Percentiles rank a stretch among this genome's conserved stretches.
phyloP scores from a whole-genome alignment of 208 protist species.

The Balamuthia mandrillaris region DNA sequence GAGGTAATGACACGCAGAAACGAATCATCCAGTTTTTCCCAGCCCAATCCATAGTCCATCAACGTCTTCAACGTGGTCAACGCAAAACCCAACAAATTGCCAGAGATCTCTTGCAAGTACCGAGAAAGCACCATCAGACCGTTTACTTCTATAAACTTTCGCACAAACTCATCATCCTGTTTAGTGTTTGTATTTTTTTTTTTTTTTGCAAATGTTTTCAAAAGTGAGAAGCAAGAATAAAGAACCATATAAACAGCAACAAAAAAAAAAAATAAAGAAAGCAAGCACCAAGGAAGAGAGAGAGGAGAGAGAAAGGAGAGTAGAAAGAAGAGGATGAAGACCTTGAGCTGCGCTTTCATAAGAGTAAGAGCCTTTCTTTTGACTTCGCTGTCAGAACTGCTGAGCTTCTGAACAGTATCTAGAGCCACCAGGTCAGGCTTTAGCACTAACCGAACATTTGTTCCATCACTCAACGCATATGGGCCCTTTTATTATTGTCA shows the following conservation, averaged over 20 bases:
- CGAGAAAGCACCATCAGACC: background rate
- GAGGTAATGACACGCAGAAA: conserved; percentile 5
- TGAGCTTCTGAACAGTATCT: conserved; percentile 12
- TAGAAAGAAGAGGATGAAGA: background rate
- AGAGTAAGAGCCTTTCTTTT: conserved; percentile 26
- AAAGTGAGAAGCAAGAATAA: background rate
- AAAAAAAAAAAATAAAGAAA: background rate
- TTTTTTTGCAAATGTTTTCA: too few species aligned
- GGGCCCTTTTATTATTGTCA: background rate
- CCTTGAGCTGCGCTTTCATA: conserved; percentile 9
- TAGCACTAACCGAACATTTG: background rate
- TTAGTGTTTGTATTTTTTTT: too few species aligned
- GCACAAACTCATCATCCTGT: conserved; percentile 9
- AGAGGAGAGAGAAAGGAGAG: background rate
- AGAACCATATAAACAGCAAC: background rate
- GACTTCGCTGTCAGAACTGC: background rate
- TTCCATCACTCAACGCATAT: background rate
- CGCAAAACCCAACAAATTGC: conserved; percentile 17
- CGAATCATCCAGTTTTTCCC: conserved; percentile 14
- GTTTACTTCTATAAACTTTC: background rate
- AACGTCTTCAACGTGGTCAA: conserved; percentile 10
- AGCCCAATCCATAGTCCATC: background rate
- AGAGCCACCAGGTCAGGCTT: background rate
- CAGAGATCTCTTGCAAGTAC: background rate
- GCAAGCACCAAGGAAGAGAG: background rate